Conservation (phyloP, 306 rosid genomes). For the Erythrophleum fordii region DNA sequence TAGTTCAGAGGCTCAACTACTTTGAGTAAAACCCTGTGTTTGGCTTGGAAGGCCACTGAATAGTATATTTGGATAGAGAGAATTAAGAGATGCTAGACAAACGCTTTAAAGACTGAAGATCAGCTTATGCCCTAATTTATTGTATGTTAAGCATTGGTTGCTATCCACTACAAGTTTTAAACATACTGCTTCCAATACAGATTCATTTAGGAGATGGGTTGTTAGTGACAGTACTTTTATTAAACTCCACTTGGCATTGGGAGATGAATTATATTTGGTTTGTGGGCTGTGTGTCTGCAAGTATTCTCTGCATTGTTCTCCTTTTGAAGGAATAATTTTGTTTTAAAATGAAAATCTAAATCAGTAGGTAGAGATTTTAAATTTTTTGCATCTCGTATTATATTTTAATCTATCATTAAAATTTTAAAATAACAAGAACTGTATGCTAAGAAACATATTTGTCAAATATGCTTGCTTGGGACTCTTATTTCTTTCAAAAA, state of each 20-base stretch:
- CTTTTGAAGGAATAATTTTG: not conserved
- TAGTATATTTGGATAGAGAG: too few relatives aligned
- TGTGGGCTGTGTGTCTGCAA: not conserved
- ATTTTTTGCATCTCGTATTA: not conserved
- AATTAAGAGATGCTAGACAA: too few relatives aligned
- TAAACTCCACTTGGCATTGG: not conserved
- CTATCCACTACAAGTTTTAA: too few relatives aligned
- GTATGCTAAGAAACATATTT: not conserved
- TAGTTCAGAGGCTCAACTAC: not conserved
- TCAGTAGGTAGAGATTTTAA: constrained; percentile 10
- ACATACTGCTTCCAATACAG: too few relatives aligned
- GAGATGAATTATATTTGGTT: not conserved
- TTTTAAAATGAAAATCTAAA: not conserved
- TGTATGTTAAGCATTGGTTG: too few relatives aligned
- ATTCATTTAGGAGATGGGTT: not conserved
- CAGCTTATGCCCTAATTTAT: not conserved
- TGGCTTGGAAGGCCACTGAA: too few relatives aligned
- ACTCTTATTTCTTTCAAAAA: not conserved
- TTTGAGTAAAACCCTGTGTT: too few relatives aligned
- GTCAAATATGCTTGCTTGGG: constrained; percentile 29
- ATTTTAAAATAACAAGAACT: constrained; percentile 2
- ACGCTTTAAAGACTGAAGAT: too few relatives aligned
- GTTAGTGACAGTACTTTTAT: not conserved
- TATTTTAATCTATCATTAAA: constrained; percentile 4
- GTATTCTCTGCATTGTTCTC: not conserved